Percentiles rank a stretch among this genome's conserved stretches.
Conservation (phyloP, 2,329 filamentous ascomycete genomes). For the Cryoendolithus antarcticus region DNA sequence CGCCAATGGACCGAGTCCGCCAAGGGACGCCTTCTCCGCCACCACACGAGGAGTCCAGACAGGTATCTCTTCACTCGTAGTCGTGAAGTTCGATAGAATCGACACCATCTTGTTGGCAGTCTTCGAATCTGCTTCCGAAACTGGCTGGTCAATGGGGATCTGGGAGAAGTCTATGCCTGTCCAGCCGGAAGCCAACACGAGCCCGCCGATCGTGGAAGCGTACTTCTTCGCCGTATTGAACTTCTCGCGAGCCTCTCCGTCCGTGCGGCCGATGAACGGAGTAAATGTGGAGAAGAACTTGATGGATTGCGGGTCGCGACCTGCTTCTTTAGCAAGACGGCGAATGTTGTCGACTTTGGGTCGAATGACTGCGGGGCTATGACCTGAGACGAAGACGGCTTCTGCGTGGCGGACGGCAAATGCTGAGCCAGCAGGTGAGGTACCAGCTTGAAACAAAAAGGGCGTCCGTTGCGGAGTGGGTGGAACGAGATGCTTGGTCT, state of each 20-base stretch:
- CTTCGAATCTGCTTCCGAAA: conserved; percentile 42
- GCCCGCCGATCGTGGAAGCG: conserved; percentile 40
- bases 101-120: conserved; percentile 34
- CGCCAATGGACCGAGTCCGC: conserved; percentile 36
- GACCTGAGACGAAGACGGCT: conserved; percentile 47
- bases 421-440: conserved; percentile 42
- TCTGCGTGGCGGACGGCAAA: conserved; percentile 49
- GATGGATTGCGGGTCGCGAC: conserved; percentile 44
- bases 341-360: conserved; percentile 44
- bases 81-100: conserved; percentile 23
- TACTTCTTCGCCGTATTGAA: conserved; percentile 40
- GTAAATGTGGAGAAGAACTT: conserved; percentile 37
- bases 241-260: conserved; percentile 40
- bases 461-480: conserved; percentile 30
- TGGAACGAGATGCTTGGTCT: conserved; percentile 32
- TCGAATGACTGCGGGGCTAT: conserved; percentile 37
- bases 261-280: conserved; percentile 24
- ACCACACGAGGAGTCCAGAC: conserved; percentile 34
- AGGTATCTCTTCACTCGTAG: conserved; percentile 34
- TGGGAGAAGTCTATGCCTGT: conserved; percentile 48
- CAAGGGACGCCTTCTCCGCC: conserved; percentile 36
- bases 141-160: conserved; percentile 45
- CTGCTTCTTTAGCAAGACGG: conserved; percentile 34
- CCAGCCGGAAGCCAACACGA: conserved; percentile 46
- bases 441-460: conserved; percentile 42